Base-by-base conservation (phyloP, 352 stramenopile genomes). In the Phytophthora idaei region DNA sequence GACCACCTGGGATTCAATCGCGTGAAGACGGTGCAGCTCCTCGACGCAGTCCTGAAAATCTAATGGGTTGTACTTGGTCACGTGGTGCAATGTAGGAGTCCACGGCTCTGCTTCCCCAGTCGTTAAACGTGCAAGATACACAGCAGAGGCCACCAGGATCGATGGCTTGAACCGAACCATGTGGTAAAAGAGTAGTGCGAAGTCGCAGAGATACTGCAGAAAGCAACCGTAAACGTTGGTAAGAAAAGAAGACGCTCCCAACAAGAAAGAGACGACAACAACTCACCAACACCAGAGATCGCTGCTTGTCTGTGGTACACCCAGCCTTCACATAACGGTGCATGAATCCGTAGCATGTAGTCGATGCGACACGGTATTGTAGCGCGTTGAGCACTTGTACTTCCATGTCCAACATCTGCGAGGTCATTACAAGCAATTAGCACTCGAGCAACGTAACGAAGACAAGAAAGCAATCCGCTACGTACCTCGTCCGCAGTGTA, bases 401-500 rank as follows among this genome's bases (percentile, higher is more conserved):
- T 64, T 94, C 87, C 87, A 94, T 94, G 49, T 91, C 73, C 1
- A 94, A 77, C 87, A 94, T 94, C 82, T 93, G 27, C 11, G 52
- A 6, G 10, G 11, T 55, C 31, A 66, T 1, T 36, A 53, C 27
- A 55, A 17, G 5, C 67, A 25, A 48, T 69, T 11, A 71, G 37
- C 21, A 21, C 21, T 21, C 0, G 21, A 21, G 21, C 31, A 55
- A 44, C 17, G 8, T 4, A 57, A 48, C 2, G 17, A 5, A 50
- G 28, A 41, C 1, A 9, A 61, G 8, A 47, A 14, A 54, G 1
- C 41, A 29, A 31, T 36, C 21, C 14, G 4, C 15, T 29, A 14
- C 70, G 3, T 68, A 93, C 84, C 83, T 93, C 80, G 49, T 91
- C 80, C 5, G 80, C 73, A 17, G 86, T 97, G 76, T 99, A 99